Evolutionary conservation across 208 protist genomes (phyloP), one percentile per base, ranked within the genome.

Genomic region (Jaenimonas drosophilae): DNA sequence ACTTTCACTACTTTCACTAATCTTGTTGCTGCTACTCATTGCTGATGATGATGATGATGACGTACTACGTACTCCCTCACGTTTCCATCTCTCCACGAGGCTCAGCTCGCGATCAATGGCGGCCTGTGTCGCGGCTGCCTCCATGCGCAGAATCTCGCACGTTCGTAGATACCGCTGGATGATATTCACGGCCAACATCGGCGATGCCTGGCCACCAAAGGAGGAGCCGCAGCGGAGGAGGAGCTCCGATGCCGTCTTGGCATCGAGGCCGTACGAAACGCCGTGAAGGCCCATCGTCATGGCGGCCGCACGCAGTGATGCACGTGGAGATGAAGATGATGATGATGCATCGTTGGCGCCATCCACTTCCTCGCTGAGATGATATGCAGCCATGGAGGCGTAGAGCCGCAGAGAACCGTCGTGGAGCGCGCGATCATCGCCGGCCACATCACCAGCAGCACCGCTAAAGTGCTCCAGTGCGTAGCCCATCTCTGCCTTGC

Each of bases 181-280:
- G 29, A 92, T 69, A 29, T 85, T 58, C 20, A 82, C 14, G 6
- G 76, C 84, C 39, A 92, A 51, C 41, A 87, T 51, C 31, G 84
- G 77, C 3, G 79, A 76, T 0, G 70, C 60, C 50, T 84, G 76
- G 1, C 75, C 72, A 6, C 48, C 57, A 44, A 84, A 78, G 32
- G 60, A 68, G 1, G 78, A 55, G 36, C 76, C 76, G 17, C 65
- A 67, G 23, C 79, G 78, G 42, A 92, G 65, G 60, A 92, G 58
- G 37, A 92, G 47, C 21, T 54, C 53, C 21, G 76, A 61, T n/a
- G 84, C 64, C 3, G 64, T 56, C 24, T 43, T 31, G 0, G 72
- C 73, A 57, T 77, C 60, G 2, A 91, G 54, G 3, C 73, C 73
- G 54, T 68, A 91, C 19, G 62, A 47, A 32, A 86, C 53, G 17